phyloP scores from a whole-genome alignment of 345 rosid species.

The Brassica incana region DNA sequence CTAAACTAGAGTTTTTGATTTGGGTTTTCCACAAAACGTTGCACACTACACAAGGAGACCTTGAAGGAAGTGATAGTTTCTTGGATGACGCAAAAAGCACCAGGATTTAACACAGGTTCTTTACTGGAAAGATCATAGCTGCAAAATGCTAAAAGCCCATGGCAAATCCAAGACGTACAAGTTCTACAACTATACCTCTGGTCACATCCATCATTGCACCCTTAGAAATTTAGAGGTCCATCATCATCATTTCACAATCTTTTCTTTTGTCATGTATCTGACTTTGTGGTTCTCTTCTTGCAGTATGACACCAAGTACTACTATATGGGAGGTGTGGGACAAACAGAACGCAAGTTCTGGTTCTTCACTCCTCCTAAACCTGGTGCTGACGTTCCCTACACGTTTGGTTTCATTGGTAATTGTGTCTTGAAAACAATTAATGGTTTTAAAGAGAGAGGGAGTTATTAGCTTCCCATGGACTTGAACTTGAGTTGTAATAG shows the following conservation, averaged over 20 bases:
- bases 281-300: conserved; percentile 1
- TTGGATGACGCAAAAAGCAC: conserved; percentile 75
- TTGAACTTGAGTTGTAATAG: neutral
- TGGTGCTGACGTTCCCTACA: conserved; percentile 70
- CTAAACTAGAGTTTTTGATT: neutral
- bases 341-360: conserved; percentile 56
- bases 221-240: conserved; percentile 65
- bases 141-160: conserved; percentile 43
- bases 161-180: conserved; percentile 58
- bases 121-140: conserved; percentile 65
- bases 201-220: conserved; percentile 80
- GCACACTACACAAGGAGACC: conserved; percentile 93
- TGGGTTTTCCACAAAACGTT: conserved; percentile 35
- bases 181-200: conserved; percentile 69
- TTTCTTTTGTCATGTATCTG: conserved; percentile 1
- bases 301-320: conserved; percentile 65
- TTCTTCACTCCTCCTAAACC: conserved; percentile 65
- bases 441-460: neutral
- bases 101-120: conserved; percentile 60
- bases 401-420: conserved; percentile 61
- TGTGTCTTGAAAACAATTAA: neutral
- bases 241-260: neutral
- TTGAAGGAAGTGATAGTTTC: conserved; percentile 76
- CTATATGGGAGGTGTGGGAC: conserved; percentile 55
- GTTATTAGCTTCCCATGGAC: neutral